Base-by-base conservation (phyloP, 805 yeast genomes). In the Isabelozyma pseudorhagii region DNA sequence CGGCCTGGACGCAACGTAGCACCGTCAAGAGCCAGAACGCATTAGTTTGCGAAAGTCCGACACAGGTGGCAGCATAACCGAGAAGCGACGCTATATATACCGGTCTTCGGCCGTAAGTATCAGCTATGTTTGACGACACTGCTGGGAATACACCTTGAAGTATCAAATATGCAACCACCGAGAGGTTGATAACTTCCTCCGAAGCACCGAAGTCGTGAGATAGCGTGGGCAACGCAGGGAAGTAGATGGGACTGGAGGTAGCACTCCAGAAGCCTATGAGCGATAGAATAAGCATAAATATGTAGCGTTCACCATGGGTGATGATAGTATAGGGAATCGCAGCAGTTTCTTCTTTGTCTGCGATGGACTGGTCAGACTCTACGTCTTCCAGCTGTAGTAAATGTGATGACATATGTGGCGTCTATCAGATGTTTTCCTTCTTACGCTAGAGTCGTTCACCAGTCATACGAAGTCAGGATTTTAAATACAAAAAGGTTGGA, bases 91-190 rank as follows among this genome's bases (percentile, higher is more conserved):
- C 46, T 31, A 87, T 46, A 15, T 85, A 71, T 0, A 85, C 74
- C 0, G 94, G 91, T 45, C 96, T 68, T 58, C 96, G 77, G 0
- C 97, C 97, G 43, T 77, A 59, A 3, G 71, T 61, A 61, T 90
- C 97, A 0, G 93, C 87, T 18, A 88, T 57, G 4, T 83, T 75
- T 0, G 89, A 85, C 62, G 84, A 75, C 13, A 89, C 62, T 1
- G 87, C 77, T 0, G 97, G 97, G 0, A 87, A 67, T 0, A 88
- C 50, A 1, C 96, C 96, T 67, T 90, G 97, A 48, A 86, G 77
- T 9, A 88, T 63, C 46, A 87, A 77, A 58, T 89, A 90, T 0
- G 88, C 84, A 1, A 90, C 91, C 36, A 91, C 85, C 0, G 96
- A 81, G 13, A 87, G 58, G 60, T 89, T 87, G 47, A 84, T 81